Percentiles rank a stretch among this genome's conserved stretches.
Conservation (phyloP, 257 asterid species). For the Solanum pimpinellifolium region DNA sequence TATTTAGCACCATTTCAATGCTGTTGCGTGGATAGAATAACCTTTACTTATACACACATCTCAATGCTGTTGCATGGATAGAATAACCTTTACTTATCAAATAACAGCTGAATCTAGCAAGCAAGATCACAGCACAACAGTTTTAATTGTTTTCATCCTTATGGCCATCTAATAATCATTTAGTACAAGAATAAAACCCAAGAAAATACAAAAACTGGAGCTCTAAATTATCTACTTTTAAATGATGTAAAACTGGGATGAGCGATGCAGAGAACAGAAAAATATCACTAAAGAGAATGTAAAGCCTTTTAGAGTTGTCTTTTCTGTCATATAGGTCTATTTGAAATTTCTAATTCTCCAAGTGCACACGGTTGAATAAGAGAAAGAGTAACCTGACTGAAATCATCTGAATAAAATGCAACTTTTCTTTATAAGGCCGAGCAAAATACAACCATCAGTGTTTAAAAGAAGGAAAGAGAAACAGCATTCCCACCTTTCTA, state of each 20-base stretch:
- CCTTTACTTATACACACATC: neutral
- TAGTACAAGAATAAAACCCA: neutral
- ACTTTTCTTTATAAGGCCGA: neutral
- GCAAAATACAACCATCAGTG: neutral
- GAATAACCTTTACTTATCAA: neutral
- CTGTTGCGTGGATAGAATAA: neutral
- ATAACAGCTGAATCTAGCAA: neutral
- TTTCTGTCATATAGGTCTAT: neutral
- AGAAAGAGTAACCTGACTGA: neutral
- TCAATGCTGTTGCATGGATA: neutral
- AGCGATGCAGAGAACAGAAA: neutral
- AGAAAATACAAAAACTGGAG: neutral
- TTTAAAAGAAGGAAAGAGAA: neutral
- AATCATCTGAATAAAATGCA: neutral
- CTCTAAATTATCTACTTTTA: neutral
- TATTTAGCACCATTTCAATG: neutral
- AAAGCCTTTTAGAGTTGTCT: neutral
- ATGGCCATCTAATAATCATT: neutral
- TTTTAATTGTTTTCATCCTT: neutral
- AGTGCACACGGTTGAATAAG: neutral
- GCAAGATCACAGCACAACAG: neutral
- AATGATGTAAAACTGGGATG: neutral
- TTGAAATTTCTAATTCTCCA: neutral
- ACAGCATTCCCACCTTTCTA: constrained; percentile 56
- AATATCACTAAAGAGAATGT: neutral